phyloP scores from a whole-genome alignment of 164 flowering plant genomes.

The Piper longum region DNA sequence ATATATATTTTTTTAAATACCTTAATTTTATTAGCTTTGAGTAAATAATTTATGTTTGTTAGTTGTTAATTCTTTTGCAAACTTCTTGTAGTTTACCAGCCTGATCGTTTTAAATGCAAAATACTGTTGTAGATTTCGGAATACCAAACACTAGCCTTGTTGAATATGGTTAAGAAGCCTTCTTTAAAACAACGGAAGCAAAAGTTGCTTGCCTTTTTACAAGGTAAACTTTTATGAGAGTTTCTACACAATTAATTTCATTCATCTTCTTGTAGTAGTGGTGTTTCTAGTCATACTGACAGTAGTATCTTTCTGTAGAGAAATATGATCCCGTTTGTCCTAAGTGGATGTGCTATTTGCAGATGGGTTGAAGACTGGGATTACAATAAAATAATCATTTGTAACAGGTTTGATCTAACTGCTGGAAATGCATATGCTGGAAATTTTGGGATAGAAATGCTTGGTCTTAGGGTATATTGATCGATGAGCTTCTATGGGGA shows the following conservation, averaged over 20 bases:
- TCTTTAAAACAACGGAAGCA: slow-evolving; percentile 58
- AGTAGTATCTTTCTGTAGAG: slow-evolving; percentile 29
- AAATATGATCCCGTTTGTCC: slow-evolving; percentile 77
- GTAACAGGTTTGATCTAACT: slow-evolving; percentile 49
- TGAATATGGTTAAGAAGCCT: slow-evolving; percentile 39
- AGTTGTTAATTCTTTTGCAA: not conserved
- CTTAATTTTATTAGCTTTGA: not conserved
- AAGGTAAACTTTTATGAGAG: slow-evolving; percentile 31
- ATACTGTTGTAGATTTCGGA: slow-evolving; percentile 66
- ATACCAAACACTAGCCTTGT: slow-evolving; percentile 35
- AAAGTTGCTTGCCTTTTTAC: slow-evolving; percentile 60
- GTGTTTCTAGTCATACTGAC: not conserved
- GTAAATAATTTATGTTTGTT: not conserved
- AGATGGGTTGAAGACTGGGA: slow-evolving; percentile 99
- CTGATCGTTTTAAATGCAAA: slow-evolving; percentile 3
- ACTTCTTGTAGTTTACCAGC: not conserved
- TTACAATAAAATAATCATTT: slow-evolving; percentile 90
- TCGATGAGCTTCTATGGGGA: too few relatives aligned
- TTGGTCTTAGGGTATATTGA: too few relatives aligned
- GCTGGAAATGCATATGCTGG: too few relatives aligned
- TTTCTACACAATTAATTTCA: not conserved
- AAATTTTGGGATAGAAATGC: too few relatives aligned
- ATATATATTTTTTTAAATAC: too few relatives aligned
- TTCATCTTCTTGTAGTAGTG: not conserved
- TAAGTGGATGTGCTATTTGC: slow-evolving; percentile 97